Evolutionary conservation across 2,329 filamentous ascomycete genomes (phyloP).

Genomic region (Xylariales sp.): DNA sequence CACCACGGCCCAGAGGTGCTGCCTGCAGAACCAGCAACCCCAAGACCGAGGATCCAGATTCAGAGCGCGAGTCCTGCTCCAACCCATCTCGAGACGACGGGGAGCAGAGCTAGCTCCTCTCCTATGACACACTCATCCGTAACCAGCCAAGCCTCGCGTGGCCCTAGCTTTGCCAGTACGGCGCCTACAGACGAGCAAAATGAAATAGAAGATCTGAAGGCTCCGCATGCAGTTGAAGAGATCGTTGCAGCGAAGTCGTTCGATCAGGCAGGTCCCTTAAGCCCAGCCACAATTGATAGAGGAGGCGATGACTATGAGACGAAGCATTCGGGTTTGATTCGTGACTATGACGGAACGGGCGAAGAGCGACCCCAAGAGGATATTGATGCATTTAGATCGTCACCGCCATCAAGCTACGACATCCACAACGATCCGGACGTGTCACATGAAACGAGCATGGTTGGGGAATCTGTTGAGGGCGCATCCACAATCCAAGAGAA

Average conservation of each 20-base stretch:
- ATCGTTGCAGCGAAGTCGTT: too few relatives aligned
- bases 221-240: too few relatives aligned
- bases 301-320: slow-evolving; percentile 9
- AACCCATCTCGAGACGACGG: slow-evolving; percentile 7
- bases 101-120: slow-evolving; percentile 1
- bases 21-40: slow-evolving; percentile 13
- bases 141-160: slow-evolving; percentile 7
- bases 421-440: too few relatives aligned
- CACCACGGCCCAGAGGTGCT: slow-evolving; percentile 2
- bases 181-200: slow-evolving; percentile 4
- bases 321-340: slow-evolving; percentile 8
- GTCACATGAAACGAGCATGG: too few relatives aligned
- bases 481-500: too few relatives aligned
- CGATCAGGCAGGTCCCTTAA: too few relatives aligned
- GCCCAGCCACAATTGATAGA: slow-evolving; percentile 9
- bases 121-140: slow-evolving; percentile 12
- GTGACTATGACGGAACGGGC: slow-evolving; percentile 12
- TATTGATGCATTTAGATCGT: too few relatives aligned
- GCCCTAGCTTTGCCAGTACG: slow-evolving; percentile 4
- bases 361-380: slow-evolving; percentile 7
- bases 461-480: too few relatives aligned
- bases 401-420: too few relatives aligned
- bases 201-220: too few relatives aligned
- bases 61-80: slow-evolving; percentile 19
- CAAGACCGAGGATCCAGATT: slow-evolving; percentile 20